Base-by-base conservation (phyloP, 2,329 filamentous ascomycete species). In the Fusarium siculi region DNA sequence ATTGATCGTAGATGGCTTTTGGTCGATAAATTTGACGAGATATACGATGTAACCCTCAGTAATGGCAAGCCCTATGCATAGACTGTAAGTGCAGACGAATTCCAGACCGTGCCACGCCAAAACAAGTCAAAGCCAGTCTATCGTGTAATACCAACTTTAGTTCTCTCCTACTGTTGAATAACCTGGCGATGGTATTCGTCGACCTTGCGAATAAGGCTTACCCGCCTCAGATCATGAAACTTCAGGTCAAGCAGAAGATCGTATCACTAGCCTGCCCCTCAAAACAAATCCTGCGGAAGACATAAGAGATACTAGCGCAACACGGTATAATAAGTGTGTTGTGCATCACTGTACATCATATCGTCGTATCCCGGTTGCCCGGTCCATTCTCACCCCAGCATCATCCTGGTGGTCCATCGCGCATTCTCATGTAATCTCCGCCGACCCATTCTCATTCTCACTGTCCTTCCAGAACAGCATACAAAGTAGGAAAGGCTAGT, bases 391-490 rank as follows among this genome's bases (percentile, higher is more conserved):
- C 39, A 39, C 40, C 53, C 69, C 55, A 61, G 69, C 67, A 68
- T 75, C 16, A 75, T 65, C 72, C 75, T 52, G 15, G 75, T 50
- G 54, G 47, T 36, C 32, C 72, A 68, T 77, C 59, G 70, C 64
- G 64, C 55, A 63, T 76, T 71, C 62, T 72, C 69, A 75, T 57
- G 68, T 71, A 76, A 74, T 77, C 73, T 77, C 70, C 61, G 62
- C 64, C 37, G 37, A 30, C 46, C 65, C 59, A 74, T 74, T 53
- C 65, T 64, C 59, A 72, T 74, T 53, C 65, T 64, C 50, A 64
- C 61, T 64, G 57, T 54, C 42, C 64, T 77, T 77, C 71, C 58
- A 77, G 74, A 77, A 76, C 55, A 64, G 49, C 50, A 34, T 40
- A 68, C 54, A 42, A 55, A 67, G 44, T 43, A 44, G 56, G 70